Conservation (phyloP, 176 grass and related monocot genomes). For the Areca catechu region DNA sequence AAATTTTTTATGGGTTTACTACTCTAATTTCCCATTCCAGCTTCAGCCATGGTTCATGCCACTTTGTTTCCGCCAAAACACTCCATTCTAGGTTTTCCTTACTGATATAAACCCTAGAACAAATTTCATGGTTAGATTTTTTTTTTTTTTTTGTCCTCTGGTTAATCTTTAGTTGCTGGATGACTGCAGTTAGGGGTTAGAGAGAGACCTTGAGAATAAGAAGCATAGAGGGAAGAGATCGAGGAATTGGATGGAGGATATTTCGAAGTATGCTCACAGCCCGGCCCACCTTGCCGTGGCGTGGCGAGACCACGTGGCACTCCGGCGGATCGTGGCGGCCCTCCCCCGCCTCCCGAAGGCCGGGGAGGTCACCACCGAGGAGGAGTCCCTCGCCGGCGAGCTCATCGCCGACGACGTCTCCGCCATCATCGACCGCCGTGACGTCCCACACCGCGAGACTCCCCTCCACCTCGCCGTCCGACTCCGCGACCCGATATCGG, state of each 20-base stretch:
- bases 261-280: slow-evolving; percentile 65
- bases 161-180: too few species aligned
- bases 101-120: too few species aligned
- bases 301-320: slow-evolving; percentile 50
- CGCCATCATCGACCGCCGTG: slow-evolving; percentile 64
- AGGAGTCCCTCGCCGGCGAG: slow-evolving; percentile 60
- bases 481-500: slow-evolving; percentile 61
- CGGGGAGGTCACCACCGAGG: slow-evolving; percentile 59
- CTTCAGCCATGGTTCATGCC: too few species aligned
- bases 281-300: slow-evolving; percentile 66
- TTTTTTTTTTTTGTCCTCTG: too few species aligned
- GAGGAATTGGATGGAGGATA: slow-evolving; percentile 50
- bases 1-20: too few species aligned
- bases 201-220: too few species aligned
- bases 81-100: too few species aligned
- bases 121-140: too few species aligned
- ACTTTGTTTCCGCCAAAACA: too few species aligned
- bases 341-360: slow-evolving; percentile 62
- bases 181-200: too few species aligned
- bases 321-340: slow-evolving; percentile 29
- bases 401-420: slow-evolving; percentile 59
- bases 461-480: slow-evolving; percentile 89
- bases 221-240: background rate
- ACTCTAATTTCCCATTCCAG: too few species aligned
- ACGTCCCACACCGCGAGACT: slow-evolving; percentile 74